Conservation (phyloP, 1,284 basidiomycete genomes). For the Rhodotorula sp. region DNA sequence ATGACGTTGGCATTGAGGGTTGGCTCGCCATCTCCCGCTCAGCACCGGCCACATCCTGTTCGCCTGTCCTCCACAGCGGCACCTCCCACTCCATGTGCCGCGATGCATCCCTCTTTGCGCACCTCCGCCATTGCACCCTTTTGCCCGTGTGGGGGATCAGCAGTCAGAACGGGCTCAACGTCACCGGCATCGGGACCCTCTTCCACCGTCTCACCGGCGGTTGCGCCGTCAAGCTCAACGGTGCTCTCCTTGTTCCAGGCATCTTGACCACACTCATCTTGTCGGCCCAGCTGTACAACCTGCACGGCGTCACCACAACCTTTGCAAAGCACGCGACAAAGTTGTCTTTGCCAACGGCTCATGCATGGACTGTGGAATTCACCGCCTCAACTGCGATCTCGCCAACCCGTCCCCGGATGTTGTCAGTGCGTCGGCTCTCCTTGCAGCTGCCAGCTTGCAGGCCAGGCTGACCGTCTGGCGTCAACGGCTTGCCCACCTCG, state of each 20-base stretch:
- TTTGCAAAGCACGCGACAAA: neutral
- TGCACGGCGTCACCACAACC: neutral
- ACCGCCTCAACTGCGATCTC: too few species aligned
- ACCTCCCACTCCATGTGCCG: constrained; percentile 4
- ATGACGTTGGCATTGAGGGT: neutral
- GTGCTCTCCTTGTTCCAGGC: too few species aligned
- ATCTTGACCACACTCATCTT: neutral
- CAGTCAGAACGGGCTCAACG: neutral
- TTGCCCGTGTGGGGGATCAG: neutral
- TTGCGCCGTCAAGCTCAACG: too few species aligned
- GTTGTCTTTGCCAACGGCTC: neutral
- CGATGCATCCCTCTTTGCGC: neutral
- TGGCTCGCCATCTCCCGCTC: neutral
- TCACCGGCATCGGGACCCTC: constrained; percentile 10
- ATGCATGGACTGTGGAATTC: too few species aligned
- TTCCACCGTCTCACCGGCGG: too few species aligned
- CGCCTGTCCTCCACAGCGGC: neutral
- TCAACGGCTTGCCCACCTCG: constrained; percentile 2
- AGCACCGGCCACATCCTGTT: neutral
- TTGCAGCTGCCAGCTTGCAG: neutral
- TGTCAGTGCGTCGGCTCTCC: constrained; percentile 1
- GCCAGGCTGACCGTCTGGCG: constrained; percentile 4
- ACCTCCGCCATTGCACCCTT: neutral
- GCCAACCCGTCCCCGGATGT: too few species aligned
- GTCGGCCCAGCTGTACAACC: neutral